A percentile compares a stretch with the other conserved stretches of the same genome.
These are phyloP conservation scores for Euphorbia schlechtendalii DNA, from an alignment of 441 rosid genomes.

Conservation along the genomic window DNA sequence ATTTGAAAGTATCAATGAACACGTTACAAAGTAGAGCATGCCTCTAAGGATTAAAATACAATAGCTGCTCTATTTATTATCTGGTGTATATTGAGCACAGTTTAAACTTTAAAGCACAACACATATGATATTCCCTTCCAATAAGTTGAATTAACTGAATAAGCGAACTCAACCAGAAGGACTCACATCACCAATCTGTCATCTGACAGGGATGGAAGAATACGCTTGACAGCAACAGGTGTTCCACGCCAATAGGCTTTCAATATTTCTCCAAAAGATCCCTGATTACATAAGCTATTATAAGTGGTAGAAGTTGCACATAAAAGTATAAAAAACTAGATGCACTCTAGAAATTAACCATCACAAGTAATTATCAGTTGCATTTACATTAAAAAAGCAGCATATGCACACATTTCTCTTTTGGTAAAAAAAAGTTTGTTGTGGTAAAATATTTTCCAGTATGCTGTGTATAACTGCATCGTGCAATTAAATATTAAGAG, in stretches of 20 bases:
- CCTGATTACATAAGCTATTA: slow-evolving; percentile 38
- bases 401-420: background rate
- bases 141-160: too few species aligned
- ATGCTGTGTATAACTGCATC: background rate
- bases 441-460: background rate
- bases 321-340: slow-evolving; percentile 6
- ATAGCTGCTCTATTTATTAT: background rate
- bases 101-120: too few species aligned
- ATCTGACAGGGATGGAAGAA: slow-evolving; percentile 95
- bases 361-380: background rate
- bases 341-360: background rate
- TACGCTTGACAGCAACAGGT: slow-evolving; percentile 94
- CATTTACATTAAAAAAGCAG: background rate
- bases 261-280: slow-evolving; percentile 97
- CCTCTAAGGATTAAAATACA: background rate
- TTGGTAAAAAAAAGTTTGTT: background rate
- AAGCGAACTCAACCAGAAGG: slow-evolving; percentile 7
- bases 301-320: slow-evolving; percentile 20
- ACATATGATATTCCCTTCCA: too few species aligned
- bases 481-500: background rate
- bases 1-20: too few species aligned
- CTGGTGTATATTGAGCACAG: too few species aligned
- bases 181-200: slow-evolving; percentile 97
- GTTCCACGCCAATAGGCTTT: slow-evolving; percentile 97
- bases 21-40: too few species aligned